Evolutionary conservation across 2,329 filamentous ascomycete species (phyloP).

Genomic region (Neoarthrinium moseri): DNA sequence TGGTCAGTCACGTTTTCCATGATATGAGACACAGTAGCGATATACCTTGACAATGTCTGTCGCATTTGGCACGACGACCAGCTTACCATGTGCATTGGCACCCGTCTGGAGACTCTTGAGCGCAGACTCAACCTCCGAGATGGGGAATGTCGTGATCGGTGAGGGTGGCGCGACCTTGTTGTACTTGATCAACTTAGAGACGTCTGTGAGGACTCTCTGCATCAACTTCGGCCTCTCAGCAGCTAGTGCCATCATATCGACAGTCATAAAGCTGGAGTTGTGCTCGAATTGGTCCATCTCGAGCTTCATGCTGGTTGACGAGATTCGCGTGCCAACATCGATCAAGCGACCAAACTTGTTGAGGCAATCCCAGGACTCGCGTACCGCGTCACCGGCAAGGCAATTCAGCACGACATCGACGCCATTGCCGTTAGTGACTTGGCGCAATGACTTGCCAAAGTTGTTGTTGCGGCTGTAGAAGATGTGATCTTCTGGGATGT

Average conservation of each 20-base stretch:
- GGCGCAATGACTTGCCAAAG: slow-evolving; percentile 6
- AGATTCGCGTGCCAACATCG: slow-evolving; percentile 24
- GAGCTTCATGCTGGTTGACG: slow-evolving; percentile 31
- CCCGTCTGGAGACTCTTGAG: slow-evolving; percentile 39
- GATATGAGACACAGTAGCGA: background rate
- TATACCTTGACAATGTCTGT: slow-evolving; percentile 39
- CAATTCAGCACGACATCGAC: slow-evolving; percentile 22
- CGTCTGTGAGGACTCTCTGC: slow-evolving; percentile 21
- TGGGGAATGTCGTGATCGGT: slow-evolving; percentile 32
- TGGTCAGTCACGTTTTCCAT: slow-evolving; percentile 6
- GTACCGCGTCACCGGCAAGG: slow-evolving; percentile 23
- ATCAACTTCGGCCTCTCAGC: slow-evolving; percentile 27
- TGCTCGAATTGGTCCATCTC: slow-evolving; percentile 49
- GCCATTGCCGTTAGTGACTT: slow-evolving; percentile 8
- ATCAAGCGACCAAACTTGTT: slow-evolving; percentile 28
- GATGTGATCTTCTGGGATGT: slow-evolving; percentile 9
- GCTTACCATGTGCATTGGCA: slow-evolving; percentile 39
- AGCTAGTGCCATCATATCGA: slow-evolving; percentile 44
- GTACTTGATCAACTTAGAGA: slow-evolving; percentile 26
- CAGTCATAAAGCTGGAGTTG: slow-evolving; percentile 44
- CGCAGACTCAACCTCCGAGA: slow-evolving; percentile 34
- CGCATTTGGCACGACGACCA: slow-evolving; percentile 40
- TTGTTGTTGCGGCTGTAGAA: slow-evolving; percentile 10
- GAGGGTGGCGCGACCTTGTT: slow-evolving; percentile 29
- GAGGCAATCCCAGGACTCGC: slow-evolving; percentile 28